Evolutionary conservation across 176 grass and related monocot genomes (phyloP), one percentile per base, ranked within the genome.

Genomic region (Oryza coarctata): DNA sequence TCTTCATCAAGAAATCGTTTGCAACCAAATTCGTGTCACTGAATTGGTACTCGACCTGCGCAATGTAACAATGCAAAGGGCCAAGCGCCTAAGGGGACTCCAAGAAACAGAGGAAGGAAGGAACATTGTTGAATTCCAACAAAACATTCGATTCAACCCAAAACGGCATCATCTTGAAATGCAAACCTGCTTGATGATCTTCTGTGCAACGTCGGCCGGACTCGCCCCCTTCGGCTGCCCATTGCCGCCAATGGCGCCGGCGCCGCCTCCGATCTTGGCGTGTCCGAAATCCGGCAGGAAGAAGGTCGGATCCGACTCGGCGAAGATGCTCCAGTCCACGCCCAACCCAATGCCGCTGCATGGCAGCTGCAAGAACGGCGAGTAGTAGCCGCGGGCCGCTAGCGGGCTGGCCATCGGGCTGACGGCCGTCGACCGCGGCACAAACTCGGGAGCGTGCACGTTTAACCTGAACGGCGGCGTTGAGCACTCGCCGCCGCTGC

Each of bases 21-120:
- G 91, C 78, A 17, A 90, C 57, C 77, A 93, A 78, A 55, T 93
- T 93, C 1, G 78, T 82, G 63, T 93, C 88, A 22, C 91, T 88
- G 82, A 93, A 93, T 49, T 93, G 91, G 70, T 93, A 88, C 77
- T 93, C 91, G 23, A 93, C 87, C 91, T 93, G 68, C 58, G 73
- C 28, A 36, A 34, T 0, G 75, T 36, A 36, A 36, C 3, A 36
- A 36, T 5, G 35, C 35, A 36, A 36, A 36, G 6, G 35, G 32
- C 3, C 3, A 2, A 3, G n/a, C n/a, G 32, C 32, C 32, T 33
- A 33, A 33, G 3, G 32, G 32, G 32, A 22, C n/a, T n/a, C n/a
- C n/a, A n/a, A n/a, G 27, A 22, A 55, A 63, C 31, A 47, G 32
- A 70, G 18, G 29, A 64, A 79, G 14, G 3, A 14, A 27, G 10